Conservation (phyloP, 2,329 filamentous ascomycete genomes). For the Aspergillus alliaceus region DNA sequence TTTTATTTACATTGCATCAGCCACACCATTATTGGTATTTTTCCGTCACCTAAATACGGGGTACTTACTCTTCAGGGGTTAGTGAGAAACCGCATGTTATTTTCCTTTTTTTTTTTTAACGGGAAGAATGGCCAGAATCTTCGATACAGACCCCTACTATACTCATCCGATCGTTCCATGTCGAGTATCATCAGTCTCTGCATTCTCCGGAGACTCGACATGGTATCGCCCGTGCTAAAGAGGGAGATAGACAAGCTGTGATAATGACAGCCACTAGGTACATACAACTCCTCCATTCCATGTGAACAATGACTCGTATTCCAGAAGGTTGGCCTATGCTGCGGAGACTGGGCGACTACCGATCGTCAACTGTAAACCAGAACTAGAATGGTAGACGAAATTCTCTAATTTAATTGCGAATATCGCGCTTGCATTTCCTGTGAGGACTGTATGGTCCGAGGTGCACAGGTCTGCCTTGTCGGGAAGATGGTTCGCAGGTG, state of each 20-base stretch:
- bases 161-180: background rate
- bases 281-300: background rate
- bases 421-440: background rate
- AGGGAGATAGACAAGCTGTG: background rate
- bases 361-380: background rate
- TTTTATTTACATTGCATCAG: constrained; percentile 1
- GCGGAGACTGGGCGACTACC: background rate
- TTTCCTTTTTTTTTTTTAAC: too few species aligned
- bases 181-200: background rate
- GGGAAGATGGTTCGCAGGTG: background rate
- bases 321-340: background rate
- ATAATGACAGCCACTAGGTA: background rate
- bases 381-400: background rate
- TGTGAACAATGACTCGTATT: background rate
- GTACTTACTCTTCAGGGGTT: background rate
- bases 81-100: too few species aligned
- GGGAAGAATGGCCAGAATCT: background rate
- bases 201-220: background rate
- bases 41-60: background rate
- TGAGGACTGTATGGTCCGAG: background rate
- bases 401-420: background rate
- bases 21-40: constrained; percentile 6
- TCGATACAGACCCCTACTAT: too few species aligned
- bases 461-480: background rate
- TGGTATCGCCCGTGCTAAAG: background rate